Percentiles rank a stretch among this genome's conserved stretches.
phyloP scores from a whole-genome alignment of 495 filamentous ascomycete species.

The Neurospora terricola region DNA sequence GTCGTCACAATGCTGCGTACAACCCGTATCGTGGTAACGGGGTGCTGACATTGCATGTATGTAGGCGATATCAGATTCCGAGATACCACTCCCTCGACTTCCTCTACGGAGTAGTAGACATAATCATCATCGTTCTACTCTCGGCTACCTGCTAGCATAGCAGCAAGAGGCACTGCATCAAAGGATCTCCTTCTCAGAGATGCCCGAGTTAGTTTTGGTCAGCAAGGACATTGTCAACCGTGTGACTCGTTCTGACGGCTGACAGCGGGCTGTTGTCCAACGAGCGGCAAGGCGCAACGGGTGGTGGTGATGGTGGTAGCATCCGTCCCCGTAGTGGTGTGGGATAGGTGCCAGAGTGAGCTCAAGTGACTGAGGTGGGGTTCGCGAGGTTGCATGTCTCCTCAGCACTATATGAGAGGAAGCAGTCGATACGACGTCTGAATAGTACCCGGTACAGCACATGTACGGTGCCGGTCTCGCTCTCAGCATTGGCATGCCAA shows the following conservation, averaged over 20 bases:
- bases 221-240: background rate
- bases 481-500: background rate
- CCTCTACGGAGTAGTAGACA: background rate
- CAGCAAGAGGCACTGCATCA: background rate
- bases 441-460: background rate
- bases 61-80: background rate
- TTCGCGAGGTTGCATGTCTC: background rate
- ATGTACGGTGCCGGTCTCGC: background rate
- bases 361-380: background rate
- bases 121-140: background rate
- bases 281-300: background rate
- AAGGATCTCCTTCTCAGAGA: background rate
- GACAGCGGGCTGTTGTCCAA: background rate
- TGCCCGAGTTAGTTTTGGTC: background rate
- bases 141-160: background rate
- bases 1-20: background rate
- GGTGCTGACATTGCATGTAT: background rate
- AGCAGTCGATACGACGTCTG: background rate
- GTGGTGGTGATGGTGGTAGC: background rate
- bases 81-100: background rate
- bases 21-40: background rate
- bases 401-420: background rate
- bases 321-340: background rate
- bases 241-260: background rate
- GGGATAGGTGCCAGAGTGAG: background rate